These are phyloP conservation scores for Talaromyces sp. DNA, from an alignment of 2,329 filamentous ascomycete genomes.

Conservation along the genomic window DNA sequence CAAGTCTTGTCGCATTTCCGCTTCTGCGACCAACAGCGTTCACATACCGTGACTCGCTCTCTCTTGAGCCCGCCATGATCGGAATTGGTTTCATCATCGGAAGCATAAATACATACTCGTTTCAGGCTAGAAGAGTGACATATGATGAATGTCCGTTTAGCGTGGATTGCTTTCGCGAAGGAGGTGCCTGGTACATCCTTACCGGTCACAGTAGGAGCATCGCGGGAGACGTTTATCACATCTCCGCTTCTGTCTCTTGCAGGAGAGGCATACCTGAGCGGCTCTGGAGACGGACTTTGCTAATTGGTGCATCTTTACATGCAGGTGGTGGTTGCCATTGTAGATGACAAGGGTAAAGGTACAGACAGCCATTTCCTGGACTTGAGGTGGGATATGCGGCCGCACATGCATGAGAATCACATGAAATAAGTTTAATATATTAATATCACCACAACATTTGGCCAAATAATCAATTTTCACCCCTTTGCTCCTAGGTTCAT, in stretches of 20 bases:
- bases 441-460: neutral
- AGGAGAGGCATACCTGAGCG: neutral
- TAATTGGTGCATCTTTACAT: neutral
- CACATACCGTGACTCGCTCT: neutral
- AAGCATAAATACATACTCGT: neutral
- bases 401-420: neutral
- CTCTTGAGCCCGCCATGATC: neutral
- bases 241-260: neutral
- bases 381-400: neutral
- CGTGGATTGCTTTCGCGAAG: neutral
- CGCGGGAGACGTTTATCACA: neutral
- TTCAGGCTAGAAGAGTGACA: neutral
- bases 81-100: neutral
- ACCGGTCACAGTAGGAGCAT: neutral
- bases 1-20: slow-evolving; percentile 10
- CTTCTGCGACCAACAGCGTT: neutral
- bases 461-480: neutral
- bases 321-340: neutral
- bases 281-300: neutral
- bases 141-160: neutral
- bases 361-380: neutral
- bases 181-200: neutral
- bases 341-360: neutral
- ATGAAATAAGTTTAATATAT: neutral
- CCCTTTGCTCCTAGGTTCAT: neutral